Evolutionary conservation across 139 green algal species (phyloP).

Genomic region (Micromonas pusilla): DNA sequence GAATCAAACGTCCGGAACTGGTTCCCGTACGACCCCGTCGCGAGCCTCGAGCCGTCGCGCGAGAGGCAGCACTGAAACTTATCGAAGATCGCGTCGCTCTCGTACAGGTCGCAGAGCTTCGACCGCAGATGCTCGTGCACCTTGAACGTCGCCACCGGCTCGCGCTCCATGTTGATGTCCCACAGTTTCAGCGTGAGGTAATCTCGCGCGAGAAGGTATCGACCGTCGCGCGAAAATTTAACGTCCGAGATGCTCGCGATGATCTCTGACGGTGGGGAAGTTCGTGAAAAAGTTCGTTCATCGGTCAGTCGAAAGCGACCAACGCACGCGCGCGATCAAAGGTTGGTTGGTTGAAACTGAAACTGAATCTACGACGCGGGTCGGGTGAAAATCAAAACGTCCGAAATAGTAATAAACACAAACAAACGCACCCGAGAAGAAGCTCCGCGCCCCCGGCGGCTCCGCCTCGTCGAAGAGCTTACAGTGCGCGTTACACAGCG

Average conservation of each 20-base stretch:
- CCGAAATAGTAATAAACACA: too few species aligned
- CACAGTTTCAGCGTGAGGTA: constrained; percentile 96
- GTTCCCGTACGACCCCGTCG: constrained; percentile 91
- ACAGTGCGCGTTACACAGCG: constrained; percentile 78
- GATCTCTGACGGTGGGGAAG: too few species aligned
- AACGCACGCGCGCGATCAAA: too few species aligned
- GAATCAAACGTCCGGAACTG: constrained; percentile 53
- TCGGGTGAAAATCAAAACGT: too few species aligned
- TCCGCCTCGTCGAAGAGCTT: constrained; percentile 58
- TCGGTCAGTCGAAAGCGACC: too few species aligned
- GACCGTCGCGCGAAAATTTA: constrained; percentile 78
- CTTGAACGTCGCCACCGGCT: constrained; percentile 73
- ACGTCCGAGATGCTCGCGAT: constrained; percentile 89
- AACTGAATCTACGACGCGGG: too few species aligned
- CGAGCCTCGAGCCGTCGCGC: constrained; percentile 60
- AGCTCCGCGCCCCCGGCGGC: constrained; percentile 46
- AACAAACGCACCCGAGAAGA: too few species aligned
- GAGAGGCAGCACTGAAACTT: constrained; percentile 94
- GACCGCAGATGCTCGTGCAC: constrained; percentile 87
- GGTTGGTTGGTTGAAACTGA: too few species aligned
- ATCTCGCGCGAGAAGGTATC: constrained; percentile 84
- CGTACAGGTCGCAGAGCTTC: constrained; percentile 93
- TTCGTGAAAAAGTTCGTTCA: too few species aligned
- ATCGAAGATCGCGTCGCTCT: constrained; percentile 99
- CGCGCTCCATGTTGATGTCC: constrained; percentile 81